These are phyloP conservation scores for Solanum sejunctum DNA, from an alignment of 257 asterid genomes.

Conservation along the genomic window DNA sequence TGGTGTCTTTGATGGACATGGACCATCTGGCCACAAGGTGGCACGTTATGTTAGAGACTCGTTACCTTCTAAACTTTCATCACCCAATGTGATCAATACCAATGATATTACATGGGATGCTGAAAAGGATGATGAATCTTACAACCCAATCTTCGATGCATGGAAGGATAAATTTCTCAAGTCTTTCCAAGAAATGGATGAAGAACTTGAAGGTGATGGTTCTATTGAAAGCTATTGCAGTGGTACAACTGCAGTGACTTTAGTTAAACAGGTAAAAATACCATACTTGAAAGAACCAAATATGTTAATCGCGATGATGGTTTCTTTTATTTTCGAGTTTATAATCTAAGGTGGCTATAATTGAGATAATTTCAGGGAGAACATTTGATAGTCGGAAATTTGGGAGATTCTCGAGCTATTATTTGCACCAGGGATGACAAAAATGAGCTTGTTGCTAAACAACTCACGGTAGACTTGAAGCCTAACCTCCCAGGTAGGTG, in stretches of 20 bases:
- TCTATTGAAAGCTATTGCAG: slow-evolving; percentile 71
- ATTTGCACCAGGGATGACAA: slow-evolving; percentile 46
- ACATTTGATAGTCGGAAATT: slow-evolving; percentile 56
- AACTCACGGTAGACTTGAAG: slow-evolving; percentile 75
- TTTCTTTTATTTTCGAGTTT: not conserved
- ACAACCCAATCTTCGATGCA: slow-evolving; percentile 29
- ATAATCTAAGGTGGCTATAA: not conserved
- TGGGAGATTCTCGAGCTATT: slow-evolving; percentile 88
- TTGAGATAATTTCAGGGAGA: slow-evolving; percentile 35
- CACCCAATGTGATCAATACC: slow-evolving; percentile 2
- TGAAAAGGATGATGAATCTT: not conserved
- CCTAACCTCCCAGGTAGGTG: slow-evolving; percentile 66
- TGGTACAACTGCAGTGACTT: slow-evolving; percentile 66
- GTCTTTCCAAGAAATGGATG: slow-evolving; percentile 52
- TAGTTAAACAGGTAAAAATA: slow-evolving; percentile 50
- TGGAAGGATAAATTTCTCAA: slow-evolving; percentile 51
- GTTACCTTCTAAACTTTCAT: slow-evolving; percentile 62
- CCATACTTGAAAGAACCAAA: not conserved
- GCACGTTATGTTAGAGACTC: slow-evolving; percentile 51
- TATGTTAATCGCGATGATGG: not conserved
- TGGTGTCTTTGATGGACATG: slow-evolving; percentile 89
- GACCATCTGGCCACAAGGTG: slow-evolving; percentile 86
- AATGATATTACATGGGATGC: not conserved
- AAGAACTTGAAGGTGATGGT: slow-evolving; percentile 44
- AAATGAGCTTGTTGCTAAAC: slow-evolving; percentile 42